Conservation (phyloP, 805 yeast species). For the Teunomyces pallodes region DNA sequence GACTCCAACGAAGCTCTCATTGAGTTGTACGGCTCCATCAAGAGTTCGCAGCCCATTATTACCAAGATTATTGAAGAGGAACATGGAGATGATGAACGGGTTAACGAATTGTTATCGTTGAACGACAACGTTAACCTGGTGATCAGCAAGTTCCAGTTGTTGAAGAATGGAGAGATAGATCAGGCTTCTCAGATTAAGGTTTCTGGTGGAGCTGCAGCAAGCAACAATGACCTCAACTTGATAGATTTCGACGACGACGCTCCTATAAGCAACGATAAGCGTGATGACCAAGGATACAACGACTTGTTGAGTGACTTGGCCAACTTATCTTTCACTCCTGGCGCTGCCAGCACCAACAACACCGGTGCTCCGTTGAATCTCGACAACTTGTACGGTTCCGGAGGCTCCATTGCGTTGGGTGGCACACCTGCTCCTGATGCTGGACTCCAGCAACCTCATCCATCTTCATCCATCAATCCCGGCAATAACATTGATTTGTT, state of each 20-base stretch:
- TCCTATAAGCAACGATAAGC: constrained; percentile 30
- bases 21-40: constrained; percentile 76
- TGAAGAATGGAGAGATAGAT: constrained; percentile 61
- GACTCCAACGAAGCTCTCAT: constrained; percentile 68
- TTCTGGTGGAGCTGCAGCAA: constrained; percentile 18
- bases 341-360: constrained; percentile 10
- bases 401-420: constrained; percentile 49
- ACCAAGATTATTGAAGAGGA: constrained; percentile 83
- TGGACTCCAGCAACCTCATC: constrained; percentile 17
- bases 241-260: constrained; percentile 44
- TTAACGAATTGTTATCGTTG: constrained; percentile 60
- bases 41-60: constrained; percentile 82
- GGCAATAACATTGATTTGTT: constrained; percentile 25
- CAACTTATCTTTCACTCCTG: constrained; percentile 53
- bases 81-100: constrained; percentile 62
- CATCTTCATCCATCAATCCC: constrained; percentile 7
- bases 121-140: constrained; percentile 75
- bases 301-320: constrained; percentile 75
- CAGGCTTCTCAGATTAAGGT: constrained; percentile 36
- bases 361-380: constrained; percentile 24
- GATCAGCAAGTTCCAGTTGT: constrained; percentile 60
- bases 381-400: constrained; percentile 45
- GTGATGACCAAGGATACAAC: constrained; percentile 45
- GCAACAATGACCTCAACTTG: constrained; percentile 33
- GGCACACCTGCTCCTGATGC: constrained; percentile 10